Conservation (phyloP, 2,329 filamentous ascomycete species). For the Nannizziopsis arthrosporioides region DNA sequence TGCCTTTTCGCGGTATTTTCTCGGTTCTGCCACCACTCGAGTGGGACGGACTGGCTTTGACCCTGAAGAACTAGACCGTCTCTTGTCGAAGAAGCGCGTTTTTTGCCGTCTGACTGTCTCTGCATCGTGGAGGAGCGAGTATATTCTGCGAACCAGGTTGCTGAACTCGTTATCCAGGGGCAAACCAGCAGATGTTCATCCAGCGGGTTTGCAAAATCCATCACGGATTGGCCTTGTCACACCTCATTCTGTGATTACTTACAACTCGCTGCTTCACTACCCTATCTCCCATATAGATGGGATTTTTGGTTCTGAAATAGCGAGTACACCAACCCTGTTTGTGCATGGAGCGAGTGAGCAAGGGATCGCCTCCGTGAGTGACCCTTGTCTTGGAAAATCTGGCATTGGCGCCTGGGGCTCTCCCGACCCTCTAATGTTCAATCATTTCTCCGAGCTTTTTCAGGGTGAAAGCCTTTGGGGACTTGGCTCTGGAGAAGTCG, state of each 20-base stretch:
- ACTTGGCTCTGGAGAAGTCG: slow-evolving; percentile 60
- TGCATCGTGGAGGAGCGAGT: slow-evolving; percentile 94
- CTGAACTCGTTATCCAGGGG: slow-evolving; percentile 70
- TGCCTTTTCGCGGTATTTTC: slow-evolving; percentile 84
- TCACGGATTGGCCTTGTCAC: slow-evolving; percentile 46
- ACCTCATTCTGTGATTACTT: slow-evolving; percentile 64
- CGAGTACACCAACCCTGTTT: slow-evolving; percentile 63
- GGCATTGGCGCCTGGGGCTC: slow-evolving; percentile 66
- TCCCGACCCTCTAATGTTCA: slow-evolving; percentile 60
- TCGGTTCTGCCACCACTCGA: slow-evolving; percentile 53
- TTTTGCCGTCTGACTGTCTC: slow-evolving; percentile 73
- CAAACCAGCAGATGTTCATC: slow-evolving; percentile 52
- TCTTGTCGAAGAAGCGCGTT: slow-evolving; percentile 61
- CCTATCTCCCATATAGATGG: slow-evolving; percentile 71
- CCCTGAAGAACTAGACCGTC: slow-evolving; percentile 40
- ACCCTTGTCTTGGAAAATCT: slow-evolving; percentile 58
- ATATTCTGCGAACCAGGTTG: slow-evolving; percentile 74
- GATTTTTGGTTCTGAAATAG: slow-evolving; percentile 53
- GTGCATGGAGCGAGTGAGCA: slow-evolving; percentile 74
- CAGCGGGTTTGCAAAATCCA: slow-evolving; percentile 42
- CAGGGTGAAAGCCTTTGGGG: slow-evolving; percentile 66
- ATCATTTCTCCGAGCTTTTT: slow-evolving; percentile 66
- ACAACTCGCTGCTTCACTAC: slow-evolving; percentile 71
- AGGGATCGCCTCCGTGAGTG: slow-evolving; percentile 67
- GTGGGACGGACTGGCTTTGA: slow-evolving; percentile 33